phyloP scores from a whole-genome alignment of 2,329 filamentous ascomycete species.

The Diaporthe sp. region DNA sequence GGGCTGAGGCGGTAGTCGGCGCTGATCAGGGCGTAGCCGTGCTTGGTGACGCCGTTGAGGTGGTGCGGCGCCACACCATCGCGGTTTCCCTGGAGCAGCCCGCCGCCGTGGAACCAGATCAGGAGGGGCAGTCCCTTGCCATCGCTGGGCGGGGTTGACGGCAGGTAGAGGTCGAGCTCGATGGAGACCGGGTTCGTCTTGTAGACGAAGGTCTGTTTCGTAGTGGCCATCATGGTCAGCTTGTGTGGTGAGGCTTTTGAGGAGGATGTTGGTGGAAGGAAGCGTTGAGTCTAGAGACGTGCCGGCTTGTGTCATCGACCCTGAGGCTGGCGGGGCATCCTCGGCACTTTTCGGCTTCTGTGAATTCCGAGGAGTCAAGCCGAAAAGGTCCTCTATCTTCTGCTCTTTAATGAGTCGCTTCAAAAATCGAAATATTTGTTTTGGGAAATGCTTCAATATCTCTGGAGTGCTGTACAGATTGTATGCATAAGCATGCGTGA shows the following conservation, averaged over 20 bases:
- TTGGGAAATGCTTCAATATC: neutral
- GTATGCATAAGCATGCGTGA: neutral
- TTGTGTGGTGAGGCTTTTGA: neutral
- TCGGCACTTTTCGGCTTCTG: neutral
- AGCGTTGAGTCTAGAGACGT: too few species aligned
- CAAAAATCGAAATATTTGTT: neutral
- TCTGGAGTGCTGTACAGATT: neutral
- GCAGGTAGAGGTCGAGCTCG: slow-evolving; percentile 18
- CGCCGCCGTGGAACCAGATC: slow-evolving; percentile 24
- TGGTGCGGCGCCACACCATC: slow-evolving; percentile 18
- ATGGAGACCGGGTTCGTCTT: slow-evolving; percentile 14
- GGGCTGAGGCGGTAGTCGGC: slow-evolving; percentile 23
- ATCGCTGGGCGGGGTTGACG: neutral
- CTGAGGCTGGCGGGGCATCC: slow-evolving; percentile 3
- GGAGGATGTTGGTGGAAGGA: neutral
- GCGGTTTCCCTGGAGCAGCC: slow-evolving; percentile 19
- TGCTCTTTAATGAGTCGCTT: too few species aligned
- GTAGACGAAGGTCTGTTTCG: slow-evolving; percentile 24
- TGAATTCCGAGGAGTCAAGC: neutral
- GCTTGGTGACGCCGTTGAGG: slow-evolving; percentile 22
- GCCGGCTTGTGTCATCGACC: neutral
- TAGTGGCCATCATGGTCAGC: neutral
- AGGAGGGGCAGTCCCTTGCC: slow-evolving; percentile 13
- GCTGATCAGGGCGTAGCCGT: slow-evolving; percentile 16
- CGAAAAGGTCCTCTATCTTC: neutral